These are phyloP conservation scores for Trifolium dubium DNA, from an alignment of 306 rosid genomes.

Conservation along the genomic window DNA sequence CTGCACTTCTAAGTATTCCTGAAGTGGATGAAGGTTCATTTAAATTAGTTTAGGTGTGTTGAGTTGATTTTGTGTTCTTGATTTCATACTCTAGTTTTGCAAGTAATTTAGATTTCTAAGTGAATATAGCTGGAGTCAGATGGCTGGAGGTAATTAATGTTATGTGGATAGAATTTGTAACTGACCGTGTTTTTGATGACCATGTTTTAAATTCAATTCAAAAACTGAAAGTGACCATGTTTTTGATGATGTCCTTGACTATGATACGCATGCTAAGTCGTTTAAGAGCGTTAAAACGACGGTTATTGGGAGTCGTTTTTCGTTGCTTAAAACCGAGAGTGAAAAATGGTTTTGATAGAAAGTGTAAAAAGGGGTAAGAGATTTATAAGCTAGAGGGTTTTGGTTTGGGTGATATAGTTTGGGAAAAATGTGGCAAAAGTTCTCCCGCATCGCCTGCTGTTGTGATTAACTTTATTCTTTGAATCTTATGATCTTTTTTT, in stretches of 20 bases:
- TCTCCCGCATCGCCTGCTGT: conserved; percentile 88
- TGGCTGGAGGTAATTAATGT: too few species aligned
- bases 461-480: conserved; percentile 50
- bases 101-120: too few species aligned
- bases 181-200: too few species aligned
- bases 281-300: conserved; percentile 34
- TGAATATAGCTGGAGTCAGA: too few species aligned
- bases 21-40: too few species aligned
- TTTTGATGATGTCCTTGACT: not conserved
- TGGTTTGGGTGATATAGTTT: conserved; percentile 77
- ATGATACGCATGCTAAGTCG: conserved; percentile 34
- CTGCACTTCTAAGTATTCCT: too few species aligned
- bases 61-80: too few species aligned
- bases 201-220: not conserved
- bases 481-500: conserved; percentile 38
- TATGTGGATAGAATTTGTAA: too few species aligned
- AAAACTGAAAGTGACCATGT: not conserved
- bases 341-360: conserved; percentile 26
- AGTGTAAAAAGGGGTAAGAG: conserved; percentile 51
- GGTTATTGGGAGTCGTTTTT: conserved; percentile 26
- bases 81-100: too few species aligned
- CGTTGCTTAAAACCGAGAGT: conserved; percentile 33
- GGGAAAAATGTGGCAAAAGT: conserved; percentile 87
- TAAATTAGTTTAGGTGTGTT: too few species aligned
- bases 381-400: conserved; percentile 63